A percentile compares a stretch with the other conserved stretches of the same genome.
Conservation (phyloP, 345 rosid genomes). For the Aegle marmelos region DNA sequence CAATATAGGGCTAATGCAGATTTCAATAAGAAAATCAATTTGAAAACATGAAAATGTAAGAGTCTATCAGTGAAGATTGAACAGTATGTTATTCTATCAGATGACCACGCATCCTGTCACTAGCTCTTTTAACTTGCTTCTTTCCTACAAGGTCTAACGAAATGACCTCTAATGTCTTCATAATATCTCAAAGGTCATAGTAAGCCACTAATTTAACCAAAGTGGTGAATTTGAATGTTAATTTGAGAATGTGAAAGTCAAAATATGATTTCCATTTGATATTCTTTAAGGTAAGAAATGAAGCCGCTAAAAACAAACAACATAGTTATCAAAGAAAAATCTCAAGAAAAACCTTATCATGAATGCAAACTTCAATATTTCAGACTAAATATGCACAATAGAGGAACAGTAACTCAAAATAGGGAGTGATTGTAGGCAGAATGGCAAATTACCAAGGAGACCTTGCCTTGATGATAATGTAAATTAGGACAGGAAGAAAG, state of each 20-base stretch:
- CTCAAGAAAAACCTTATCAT: neutral
- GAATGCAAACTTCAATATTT: neutral
- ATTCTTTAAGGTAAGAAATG: neutral
- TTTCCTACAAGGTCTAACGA: neutral
- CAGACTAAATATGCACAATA: neutral
- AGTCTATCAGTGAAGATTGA: neutral
- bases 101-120: neutral
- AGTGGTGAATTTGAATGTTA: neutral
- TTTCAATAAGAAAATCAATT: neutral
- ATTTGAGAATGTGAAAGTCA: neutral
- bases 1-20: neutral
- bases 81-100: neutral
- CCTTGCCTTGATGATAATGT: slow-evolving; percentile 66
- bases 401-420: neutral
- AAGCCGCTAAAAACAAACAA: too few species aligned
- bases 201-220: neutral
- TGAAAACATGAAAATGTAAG: neutral
- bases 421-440: slow-evolving; percentile 18
- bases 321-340: neutral
- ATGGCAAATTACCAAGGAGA: slow-evolving; percentile 54
- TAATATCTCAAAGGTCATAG: neutral
- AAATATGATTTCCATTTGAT: neutral
- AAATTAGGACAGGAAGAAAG: slow-evolving; percentile 58
- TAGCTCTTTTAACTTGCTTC: neutral
- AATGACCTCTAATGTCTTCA: neutral